Evolutionary conservation across 164 flowering plant genomes (phyloP).

Genomic region (Magnolia changhungtana): DNA sequence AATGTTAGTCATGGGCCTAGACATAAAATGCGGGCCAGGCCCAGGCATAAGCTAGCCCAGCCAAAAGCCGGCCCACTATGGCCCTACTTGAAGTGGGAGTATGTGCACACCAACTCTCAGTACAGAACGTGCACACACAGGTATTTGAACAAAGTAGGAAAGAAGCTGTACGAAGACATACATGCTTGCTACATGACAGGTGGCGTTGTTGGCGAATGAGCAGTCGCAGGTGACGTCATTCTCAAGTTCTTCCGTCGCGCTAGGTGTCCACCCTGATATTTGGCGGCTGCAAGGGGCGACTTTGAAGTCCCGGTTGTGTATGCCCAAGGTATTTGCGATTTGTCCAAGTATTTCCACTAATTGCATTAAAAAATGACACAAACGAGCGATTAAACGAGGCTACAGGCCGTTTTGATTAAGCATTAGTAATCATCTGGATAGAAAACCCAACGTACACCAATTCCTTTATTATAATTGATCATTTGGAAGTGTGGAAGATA

Average conservation of each 20-base stretch:
- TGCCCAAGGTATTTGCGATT: conserved; percentile 42
- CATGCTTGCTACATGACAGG: conserved; percentile 59
- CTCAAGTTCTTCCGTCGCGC: conserved; percentile 12
- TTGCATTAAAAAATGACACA: background rate
- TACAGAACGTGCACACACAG: background rate
- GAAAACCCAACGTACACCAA: too few species aligned
- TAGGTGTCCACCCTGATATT: conserved; percentile 22
- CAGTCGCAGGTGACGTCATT: conserved; percentile 44
- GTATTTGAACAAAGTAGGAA: background rate
- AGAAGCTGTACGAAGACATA: conserved; percentile 15
- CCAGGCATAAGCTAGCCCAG: too few species aligned
- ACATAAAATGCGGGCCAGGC: background rate
- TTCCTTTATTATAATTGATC: too few species aligned
- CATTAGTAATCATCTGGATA: too few species aligned
- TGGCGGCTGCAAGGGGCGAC: conserved; percentile 59
- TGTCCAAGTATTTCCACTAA: conserved; percentile 35
- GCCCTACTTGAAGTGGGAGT: background rate
- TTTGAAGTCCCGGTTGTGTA: conserved; percentile 44
- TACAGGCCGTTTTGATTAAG: too few species aligned
- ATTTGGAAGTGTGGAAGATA: too few species aligned
- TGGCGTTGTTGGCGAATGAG: conserved; percentile 30
- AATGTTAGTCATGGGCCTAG: too few species aligned
- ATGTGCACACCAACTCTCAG: background rate
- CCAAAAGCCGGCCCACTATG: too few species aligned
- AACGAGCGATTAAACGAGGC: too few species aligned